Base-by-base conservation (phyloP, 2,329 filamentous ascomycete genomes). In the Peltaster fructicola region DNA sequence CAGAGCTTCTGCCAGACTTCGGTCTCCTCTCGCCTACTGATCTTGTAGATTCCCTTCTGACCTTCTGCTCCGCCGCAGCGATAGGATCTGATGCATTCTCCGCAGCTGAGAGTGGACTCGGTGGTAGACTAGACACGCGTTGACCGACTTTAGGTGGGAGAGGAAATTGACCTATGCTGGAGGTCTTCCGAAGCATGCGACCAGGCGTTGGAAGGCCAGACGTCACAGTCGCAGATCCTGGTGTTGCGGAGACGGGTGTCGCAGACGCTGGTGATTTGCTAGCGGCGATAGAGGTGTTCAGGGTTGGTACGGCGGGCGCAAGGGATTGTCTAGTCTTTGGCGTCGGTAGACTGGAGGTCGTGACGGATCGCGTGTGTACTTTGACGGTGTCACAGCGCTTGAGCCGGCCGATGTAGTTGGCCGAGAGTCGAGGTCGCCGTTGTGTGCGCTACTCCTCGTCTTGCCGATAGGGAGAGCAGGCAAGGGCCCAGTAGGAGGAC, bases 91-190 rank as follows among this genome's bases (percentile, higher is more conserved):
- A 39, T 9, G 37, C 31, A 6, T 55, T 57, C 19, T 65, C 67
- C 30, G 52, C 56, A 10, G 64, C 49, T 25, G 45, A 56, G 21
- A 56, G 54, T 39, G 42, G 63, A 51, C 45, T 66, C 27, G 62
- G 68, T 25, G 67, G 78, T 29, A 70, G 57, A 52, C 63, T 81
- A 39, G 56, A 56, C 23, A 59, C 54, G 36, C 65, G 62, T 26
- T 54, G 61, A 26, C 65, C 63, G 23, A 71, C 68, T 37, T 73
- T 73, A 8, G 85, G 85, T 8, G 85, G 85, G 36, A 91, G 78
- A 15, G 85, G 85, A 44, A 95, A 93, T 1, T 81, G 74, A 45
- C 84, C 85, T 44, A 93, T 91, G 60, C 84, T 93, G 43, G 91
- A 75, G 1, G 78, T 78, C 53, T 90, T 90, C 33, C 82, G 71